Percentiles rank a stretch among this genome's conserved stretches.
These are phyloP conservation scores for Wallacemonas sp. DNA, from an alignment of 208 protist genomes.

Conservation along the genomic window DNA sequence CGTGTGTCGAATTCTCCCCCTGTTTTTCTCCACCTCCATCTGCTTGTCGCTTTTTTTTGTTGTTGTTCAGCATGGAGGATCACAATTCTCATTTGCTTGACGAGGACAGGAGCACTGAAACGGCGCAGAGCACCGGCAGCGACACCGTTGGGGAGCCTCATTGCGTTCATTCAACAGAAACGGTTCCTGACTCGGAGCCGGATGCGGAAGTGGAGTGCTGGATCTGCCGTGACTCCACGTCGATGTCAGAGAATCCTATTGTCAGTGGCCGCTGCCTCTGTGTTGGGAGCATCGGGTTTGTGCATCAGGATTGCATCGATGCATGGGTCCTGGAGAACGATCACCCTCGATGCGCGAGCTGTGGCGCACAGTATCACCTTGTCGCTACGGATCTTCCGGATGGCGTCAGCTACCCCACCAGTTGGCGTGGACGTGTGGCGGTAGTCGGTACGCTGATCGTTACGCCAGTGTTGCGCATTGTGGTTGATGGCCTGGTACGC, in stretches of 20 bases:
- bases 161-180: background rate
- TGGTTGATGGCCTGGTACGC: background rate
- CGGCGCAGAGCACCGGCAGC: too few relatives aligned
- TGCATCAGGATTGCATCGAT: conserved; percentile 75
- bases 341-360: conserved; percentile 53
- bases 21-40: too few relatives aligned
- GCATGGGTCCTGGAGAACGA: conserved; percentile 60
- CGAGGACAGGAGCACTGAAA: too few relatives aligned
- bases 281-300: conserved; percentile 53
- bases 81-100: too few relatives aligned
- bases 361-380: conserved; percentile 47
- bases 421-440: conserved; percentile 10
- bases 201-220: conserved; percentile 44
- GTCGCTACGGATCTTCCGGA: conserved; percentile 21
- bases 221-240: conserved; percentile 58
- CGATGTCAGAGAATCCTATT: conserved; percentile 42
- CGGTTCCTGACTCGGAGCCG: background rate
- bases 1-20: too few relatives aligned
- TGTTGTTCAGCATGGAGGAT: too few relatives aligned
- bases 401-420: conserved; percentile 12
- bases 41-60: too few relatives aligned
- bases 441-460: conserved; percentile 37
- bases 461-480: conserved; percentile 18
- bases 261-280: conserved; percentile 56
- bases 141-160: too few relatives aligned